Evolutionary conservation across 352 stramenopile genomes (phyloP), one percentile per base, ranked within the genome.

Genomic region (Pythium chondricola): DNA sequence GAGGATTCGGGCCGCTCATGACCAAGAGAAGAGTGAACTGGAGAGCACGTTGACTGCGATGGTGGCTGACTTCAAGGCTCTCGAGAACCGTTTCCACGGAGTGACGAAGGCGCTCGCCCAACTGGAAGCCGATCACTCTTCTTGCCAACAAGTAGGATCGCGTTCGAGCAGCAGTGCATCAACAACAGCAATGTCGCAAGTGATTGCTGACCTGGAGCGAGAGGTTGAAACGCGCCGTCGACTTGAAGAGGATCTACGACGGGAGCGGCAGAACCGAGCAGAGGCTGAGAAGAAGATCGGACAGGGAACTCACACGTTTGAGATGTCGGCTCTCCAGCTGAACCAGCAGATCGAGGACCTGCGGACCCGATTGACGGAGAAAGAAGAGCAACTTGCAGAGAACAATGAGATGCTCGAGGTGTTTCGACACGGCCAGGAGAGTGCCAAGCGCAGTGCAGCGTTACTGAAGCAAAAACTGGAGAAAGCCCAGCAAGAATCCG

Each of bases 21-120:
- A 21, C 4, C 59, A 63, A 9, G 61, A 79, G 51, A 80, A 71
- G 35, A 33, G 22, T 25, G 50, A 65, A 0, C 48, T 82, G 9
- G 54, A 74, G 33, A 48, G 22, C 21, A 64, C 67, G 53, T 52
- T 74, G 2, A 40, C 52, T 27, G 48, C 32, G 13, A 57, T 69
- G 24, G 58, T 52, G 14, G 52, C 66, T 17, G 60, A 65, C 17
- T 58, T 58, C 1, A n/a, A 51, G 1, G 64, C 69, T 21, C 53
- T 71, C 41, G 69, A 83, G 41, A 63, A 59, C 26, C 68, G 67
- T 0, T 38, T 83, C 25, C 67, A 74, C 47, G 74, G 66, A 8
- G 56, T 85, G 6, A 64, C 56, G 5, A 61, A 71, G 52, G 69
- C 69, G 2, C 75, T 80, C 53, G 65, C 80, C 30, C 60, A 82